Percentiles rank a stretch among this genome's conserved stretches.
phyloP scores from a whole-genome alignment of 441 rosid genomes.

The Croton laevigatus region DNA sequence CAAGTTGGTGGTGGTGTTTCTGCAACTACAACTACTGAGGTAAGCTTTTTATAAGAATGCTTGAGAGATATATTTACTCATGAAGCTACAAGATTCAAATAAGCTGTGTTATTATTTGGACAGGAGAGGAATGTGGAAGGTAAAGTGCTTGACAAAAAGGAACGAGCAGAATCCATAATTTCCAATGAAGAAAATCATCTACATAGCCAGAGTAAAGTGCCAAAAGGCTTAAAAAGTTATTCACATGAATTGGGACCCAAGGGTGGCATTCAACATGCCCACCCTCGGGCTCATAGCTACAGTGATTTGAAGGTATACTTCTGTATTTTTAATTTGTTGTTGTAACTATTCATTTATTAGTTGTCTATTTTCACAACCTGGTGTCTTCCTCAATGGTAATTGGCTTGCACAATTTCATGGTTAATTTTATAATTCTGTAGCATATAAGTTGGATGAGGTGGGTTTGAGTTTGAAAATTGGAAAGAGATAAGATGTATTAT shows the following conservation, averaged over 20 bases:
- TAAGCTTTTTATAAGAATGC: conserved; percentile 20
- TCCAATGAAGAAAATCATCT: conserved; percentile 21
- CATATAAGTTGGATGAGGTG: background rate
- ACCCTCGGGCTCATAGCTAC: conserved; percentile 68
- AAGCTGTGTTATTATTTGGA: conserved; percentile 23
- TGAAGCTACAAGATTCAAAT: conserved; percentile 11
- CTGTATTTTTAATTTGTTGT: background rate
- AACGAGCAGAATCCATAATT: conserved; percentile 30
- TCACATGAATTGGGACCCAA: conserved; percentile 78
- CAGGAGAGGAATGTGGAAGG: conserved; percentile 45
- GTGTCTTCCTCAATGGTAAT: background rate
- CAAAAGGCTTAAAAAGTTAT: conserved; percentile 65
- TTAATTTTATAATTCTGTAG: background rate
- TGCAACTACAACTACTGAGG: conserved; percentile 41
- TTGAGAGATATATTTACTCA: conserved; percentile 9
- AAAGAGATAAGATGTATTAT: background rate
- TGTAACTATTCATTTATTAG: background rate
- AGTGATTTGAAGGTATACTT: conserved; percentile 57
- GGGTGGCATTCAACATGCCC: conserved; percentile 52
- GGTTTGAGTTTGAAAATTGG: background rate
- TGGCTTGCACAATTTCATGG: background rate
- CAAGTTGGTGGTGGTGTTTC: conserved; percentile 30
- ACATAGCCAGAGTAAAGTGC: conserved; percentile 33
- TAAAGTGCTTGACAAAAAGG: conserved; percentile 33
- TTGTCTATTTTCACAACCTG: background rate